A percentile compares a stretch with the other conserved stretches of the same genome.
Evolutionary conservation across 2,329 filamentous ascomycete genomes (phyloP).

Genomic region (Plenodomus biglobosus): DNA sequence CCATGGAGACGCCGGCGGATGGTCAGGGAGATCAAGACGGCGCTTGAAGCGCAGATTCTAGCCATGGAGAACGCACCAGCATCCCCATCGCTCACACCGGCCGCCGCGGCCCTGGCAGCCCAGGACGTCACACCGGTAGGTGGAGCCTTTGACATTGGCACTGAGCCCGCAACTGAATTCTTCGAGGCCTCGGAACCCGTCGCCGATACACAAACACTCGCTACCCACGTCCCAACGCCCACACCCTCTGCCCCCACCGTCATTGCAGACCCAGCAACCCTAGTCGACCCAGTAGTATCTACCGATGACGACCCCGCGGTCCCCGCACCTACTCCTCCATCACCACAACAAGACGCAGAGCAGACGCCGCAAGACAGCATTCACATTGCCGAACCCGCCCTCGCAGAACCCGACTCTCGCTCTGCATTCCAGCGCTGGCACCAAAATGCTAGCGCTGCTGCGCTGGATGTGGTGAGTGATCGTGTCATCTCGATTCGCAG

Average conservation of each 20-base stretch:
- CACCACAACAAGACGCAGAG: slow-evolving; percentile 10
- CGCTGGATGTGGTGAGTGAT: slow-evolving; percentile 48
- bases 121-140: slow-evolving; percentile 16
- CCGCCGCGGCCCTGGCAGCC: slow-evolving; percentile 1
- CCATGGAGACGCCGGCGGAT: slow-evolving; percentile 84
- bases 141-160: slow-evolving; percentile 20
- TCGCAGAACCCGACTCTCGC: slow-evolving; percentile 9
- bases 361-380: slow-evolving; percentile 17
- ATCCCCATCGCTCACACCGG: slow-evolving; percentile 4
- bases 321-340: slow-evolving; percentile 3
- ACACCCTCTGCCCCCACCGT: neutral
- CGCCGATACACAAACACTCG: too few relatives aligned
- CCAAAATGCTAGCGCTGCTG: slow-evolving; percentile 20
- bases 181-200: neutral
- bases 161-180: slow-evolving; percentile 10
- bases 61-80: slow-evolving; percentile 15
- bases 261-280: neutral
- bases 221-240: neutral
- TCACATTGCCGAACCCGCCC: slow-evolving; percentile 17
- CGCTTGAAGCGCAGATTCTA: slow-evolving; percentile 38
- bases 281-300: slow-evolving; percentile 4
- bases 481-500: slow-evolving; percentile 48
- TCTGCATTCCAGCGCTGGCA: slow-evolving; percentile 23
- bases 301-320: too few relatives aligned
- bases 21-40: slow-evolving; percentile 67